Percentiles rank a stretch among this genome's conserved stretches.
Conservation (phyloP, 495 filamentous ascomycete species). For the Penicillium bovifimosum region DNA sequence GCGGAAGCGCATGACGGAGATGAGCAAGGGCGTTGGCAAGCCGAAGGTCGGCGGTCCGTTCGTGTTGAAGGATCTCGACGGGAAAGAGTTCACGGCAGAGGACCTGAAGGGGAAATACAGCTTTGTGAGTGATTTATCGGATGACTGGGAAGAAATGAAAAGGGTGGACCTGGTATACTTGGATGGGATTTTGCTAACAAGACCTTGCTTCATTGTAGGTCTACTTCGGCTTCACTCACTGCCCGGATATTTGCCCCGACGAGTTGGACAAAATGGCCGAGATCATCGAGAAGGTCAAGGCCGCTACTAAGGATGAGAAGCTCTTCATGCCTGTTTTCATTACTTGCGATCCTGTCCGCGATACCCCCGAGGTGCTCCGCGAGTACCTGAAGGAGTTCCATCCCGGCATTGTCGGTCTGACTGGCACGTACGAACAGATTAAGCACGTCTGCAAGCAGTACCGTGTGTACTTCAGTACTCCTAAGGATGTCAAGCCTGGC, state of each 20-base stretch:
- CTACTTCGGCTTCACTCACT: slow-evolving; percentile 98
- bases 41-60: slow-evolving; percentile 92
- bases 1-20: slow-evolving; percentile 77
- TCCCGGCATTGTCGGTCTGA: slow-evolving; percentile 78
- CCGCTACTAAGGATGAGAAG: slow-evolving; percentile 38
- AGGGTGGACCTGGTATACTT: not conserved
- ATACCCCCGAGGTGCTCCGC: slow-evolving; percentile 78
- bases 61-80: slow-evolving; percentile 73
- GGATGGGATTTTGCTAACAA: not conserved
- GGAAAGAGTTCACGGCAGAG: slow-evolving; percentile 65
- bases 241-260: slow-evolving; percentile 97
- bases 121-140: slow-evolving; percentile 45
- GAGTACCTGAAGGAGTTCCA: slow-evolving; percentile 90
- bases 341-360: slow-evolving; percentile 89
- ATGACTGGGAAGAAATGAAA: not conserved
- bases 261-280: slow-evolving; percentile 97
- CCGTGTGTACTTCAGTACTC: slow-evolving; percentile 95
- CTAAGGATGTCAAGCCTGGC: slow-evolving; percentile 75
- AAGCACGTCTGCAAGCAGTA: slow-evolving; percentile 91
- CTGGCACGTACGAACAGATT: slow-evolving; percentile 87
- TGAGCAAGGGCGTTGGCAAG: slow-evolving; percentile 83
- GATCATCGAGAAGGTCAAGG: slow-evolving; percentile 80
- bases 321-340: slow-evolving; percentile 77
- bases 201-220: slow-evolving; percentile 44
- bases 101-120: slow-evolving; percentile 83